These are phyloP conservation scores for Suhomyces coccinellae DNA, from an alignment of 1,139 yeast genomes.

Conservation along the genomic window DNA sequence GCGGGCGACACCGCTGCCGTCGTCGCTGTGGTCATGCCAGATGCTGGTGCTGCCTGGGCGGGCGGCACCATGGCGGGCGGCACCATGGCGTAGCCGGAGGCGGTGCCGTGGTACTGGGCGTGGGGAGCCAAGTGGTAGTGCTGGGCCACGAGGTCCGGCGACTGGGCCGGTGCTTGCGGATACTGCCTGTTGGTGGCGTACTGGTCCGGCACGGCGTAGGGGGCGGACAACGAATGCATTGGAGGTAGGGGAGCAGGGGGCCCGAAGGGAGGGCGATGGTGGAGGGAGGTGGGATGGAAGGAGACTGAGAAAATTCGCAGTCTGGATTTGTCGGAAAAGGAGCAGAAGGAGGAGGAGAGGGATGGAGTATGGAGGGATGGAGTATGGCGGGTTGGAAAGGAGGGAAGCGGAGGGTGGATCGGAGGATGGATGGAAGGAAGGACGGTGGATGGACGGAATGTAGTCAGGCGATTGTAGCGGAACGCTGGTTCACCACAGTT, in stretches of 20 bases:
- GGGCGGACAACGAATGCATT: constrained; percentile 4
- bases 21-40: too few species aligned
- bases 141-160: neutral
- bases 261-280: neutral
- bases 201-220: constrained; percentile 9
- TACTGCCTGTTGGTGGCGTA: constrained; percentile 2
- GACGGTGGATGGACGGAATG: neutral
- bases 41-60: neutral
- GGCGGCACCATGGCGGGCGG: neutral
- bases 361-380: neutral
- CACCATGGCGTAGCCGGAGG: neutral
- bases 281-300: neutral
- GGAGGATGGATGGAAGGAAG: neutral
- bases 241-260: neutral
- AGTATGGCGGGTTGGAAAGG: neutral
- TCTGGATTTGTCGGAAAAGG: neutral
- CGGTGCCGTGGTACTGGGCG: neutral
- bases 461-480: neutral
- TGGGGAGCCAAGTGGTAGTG: neutral
- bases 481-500: too few species aligned
- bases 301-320: neutral
- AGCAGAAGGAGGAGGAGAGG: neutral
- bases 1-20: neutral
- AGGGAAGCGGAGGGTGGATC: neutral
- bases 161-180: neutral